phyloP scores from a whole-genome alignment of 768 basidiomycete genomes.

The Kwoniella heveanensis region DNA sequence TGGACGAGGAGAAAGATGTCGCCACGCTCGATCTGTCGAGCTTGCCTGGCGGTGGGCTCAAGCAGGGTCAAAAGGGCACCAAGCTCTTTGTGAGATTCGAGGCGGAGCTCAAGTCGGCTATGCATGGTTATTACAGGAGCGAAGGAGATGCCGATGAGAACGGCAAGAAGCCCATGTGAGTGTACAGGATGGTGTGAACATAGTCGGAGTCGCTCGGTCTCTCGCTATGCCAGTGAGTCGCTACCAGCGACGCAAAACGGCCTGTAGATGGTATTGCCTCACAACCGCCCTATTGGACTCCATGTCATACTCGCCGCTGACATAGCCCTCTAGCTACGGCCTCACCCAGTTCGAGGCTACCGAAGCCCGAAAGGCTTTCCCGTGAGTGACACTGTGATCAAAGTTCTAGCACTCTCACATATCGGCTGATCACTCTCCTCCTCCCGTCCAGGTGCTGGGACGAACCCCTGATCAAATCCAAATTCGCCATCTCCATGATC shows the following conservation, averaged over 20 bases:
- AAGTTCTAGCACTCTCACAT: neutral
- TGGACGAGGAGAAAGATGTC: constrained; percentile 69
- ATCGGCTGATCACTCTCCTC: constrained; percentile 1
- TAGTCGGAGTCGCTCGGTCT: neutral
- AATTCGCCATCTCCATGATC: constrained; percentile 69
- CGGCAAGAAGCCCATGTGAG: constrained; percentile 63
- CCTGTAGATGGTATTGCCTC: no score
- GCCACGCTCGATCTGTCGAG: constrained; percentile 65
- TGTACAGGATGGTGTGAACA: neutral
- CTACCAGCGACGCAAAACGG: no score
- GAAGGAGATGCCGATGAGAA: constrained; percentile 58
- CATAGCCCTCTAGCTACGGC: constrained; percentile 58
- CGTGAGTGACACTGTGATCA: constrained; percentile 29
- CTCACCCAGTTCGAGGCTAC: constrained; percentile 96
- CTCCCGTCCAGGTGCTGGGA: constrained; percentile 69
- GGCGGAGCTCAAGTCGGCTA: constrained; percentile 67
- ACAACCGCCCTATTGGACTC: no score
- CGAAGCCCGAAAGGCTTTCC: constrained; percentile 67
- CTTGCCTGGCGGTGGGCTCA: constrained; percentile 67
- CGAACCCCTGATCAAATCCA: constrained; percentile 86
- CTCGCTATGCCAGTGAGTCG: no score
- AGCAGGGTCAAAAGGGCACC: constrained; percentile 58
- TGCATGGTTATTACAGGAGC: constrained; percentile 64
- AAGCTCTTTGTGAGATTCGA: constrained; percentile 70
- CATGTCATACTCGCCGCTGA: no score